A percentile compares a stretch with the other conserved stretches of the same genome.
These are phyloP conservation scores for Trapa incisa DNA, from an alignment of 345 rosid species.

Conservation along the genomic window DNA sequence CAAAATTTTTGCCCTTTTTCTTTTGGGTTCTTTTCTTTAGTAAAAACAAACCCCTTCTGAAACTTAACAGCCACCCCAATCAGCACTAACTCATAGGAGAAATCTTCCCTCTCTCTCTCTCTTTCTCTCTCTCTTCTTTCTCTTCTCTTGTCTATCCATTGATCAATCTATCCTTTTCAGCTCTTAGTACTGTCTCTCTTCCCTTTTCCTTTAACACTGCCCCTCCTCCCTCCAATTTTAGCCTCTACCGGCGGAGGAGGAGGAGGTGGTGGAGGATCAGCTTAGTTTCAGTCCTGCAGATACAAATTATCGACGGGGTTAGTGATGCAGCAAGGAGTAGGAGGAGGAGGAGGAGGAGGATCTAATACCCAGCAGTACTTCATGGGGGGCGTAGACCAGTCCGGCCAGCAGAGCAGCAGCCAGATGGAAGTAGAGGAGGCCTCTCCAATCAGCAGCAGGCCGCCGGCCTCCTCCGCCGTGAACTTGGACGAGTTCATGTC, in stretches of 20 bases:
- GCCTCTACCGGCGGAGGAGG: conserved; percentile 16
- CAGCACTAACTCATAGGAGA: conserved; percentile 37
- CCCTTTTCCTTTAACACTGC: conserved; percentile 2
- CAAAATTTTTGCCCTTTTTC: background rate
- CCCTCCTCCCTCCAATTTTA: conserved; percentile 2
- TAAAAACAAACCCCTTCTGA: conserved; percentile 13
- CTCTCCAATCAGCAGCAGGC: conserved; percentile 83
- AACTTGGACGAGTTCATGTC: conserved; percentile 46
- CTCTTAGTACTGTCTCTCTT: conserved; percentile 3
- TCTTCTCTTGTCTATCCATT: conserved; percentile 6
- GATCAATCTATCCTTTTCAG: conserved; percentile 4
- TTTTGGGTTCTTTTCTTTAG: background rate
- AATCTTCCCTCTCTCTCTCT: conserved; percentile 18
- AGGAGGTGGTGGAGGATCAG: conserved; percentile 5
- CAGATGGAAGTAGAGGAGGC: conserved; percentile 60
- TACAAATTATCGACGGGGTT: background rate
- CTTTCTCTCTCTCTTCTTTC: conserved; percentile 17
- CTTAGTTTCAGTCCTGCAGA: background rate
- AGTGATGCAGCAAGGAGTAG: no score
- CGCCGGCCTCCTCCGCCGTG: conserved; percentile 42
- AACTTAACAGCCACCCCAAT: conserved; percentile 1
- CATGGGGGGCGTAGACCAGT: conserved; percentile 10
- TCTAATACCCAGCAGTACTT: conserved; percentile 21
- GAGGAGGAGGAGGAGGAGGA: conserved; percentile 14
- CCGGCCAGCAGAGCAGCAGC: conserved; percentile 12